These are phyloP conservation scores for Medicago arabica DNA, from an alignment of 306 rosid genomes.

Conservation along the genomic window DNA sequence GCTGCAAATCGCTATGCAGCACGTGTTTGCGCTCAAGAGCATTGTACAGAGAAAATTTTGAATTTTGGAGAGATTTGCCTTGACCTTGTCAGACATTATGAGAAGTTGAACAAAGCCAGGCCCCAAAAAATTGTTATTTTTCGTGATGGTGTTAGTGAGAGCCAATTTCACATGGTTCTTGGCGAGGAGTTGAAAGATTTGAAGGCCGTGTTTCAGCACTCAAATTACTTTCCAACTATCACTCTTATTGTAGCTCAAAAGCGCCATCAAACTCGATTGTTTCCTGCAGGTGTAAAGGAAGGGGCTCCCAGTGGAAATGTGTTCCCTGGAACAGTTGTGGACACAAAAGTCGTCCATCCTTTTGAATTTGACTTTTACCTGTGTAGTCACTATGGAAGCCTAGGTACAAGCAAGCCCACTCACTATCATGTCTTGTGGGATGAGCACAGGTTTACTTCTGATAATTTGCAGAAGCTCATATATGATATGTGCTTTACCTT, in stretches of 20 bases:
- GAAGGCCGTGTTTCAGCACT: slow-evolving; percentile 39
- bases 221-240: slow-evolving; percentile 57
- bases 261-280: slow-evolving; percentile 77
- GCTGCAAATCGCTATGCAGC: slow-evolving; percentile 78
- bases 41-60: slow-evolving; percentile 55
- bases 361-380: slow-evolving; percentile 81
- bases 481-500: slow-evolving; percentile 75
- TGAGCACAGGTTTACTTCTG: slow-evolving; percentile 68
- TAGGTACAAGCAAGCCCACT: slow-evolving; percentile 88
- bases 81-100: slow-evolving; percentile 60
- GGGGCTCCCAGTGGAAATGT: slow-evolving; percentile 52
- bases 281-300: slow-evolving; percentile 21
- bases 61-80: slow-evolving; percentile 64
- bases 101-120: slow-evolving; percentile 43
- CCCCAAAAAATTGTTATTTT: slow-evolving; percentile 67
- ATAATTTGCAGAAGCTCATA: slow-evolving; percentile 68
- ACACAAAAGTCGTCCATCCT: slow-evolving; percentile 65
- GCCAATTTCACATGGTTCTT: slow-evolving; percentile 85
- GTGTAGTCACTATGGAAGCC: slow-evolving; percentile 69
- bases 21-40: slow-evolving; percentile 61
- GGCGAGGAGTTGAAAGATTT: slow-evolving; percentile 66
- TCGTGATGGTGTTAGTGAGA: slow-evolving; percentile 82
- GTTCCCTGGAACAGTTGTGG: slow-evolving; percentile 82
- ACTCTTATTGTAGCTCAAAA: slow-evolving; percentile 82
- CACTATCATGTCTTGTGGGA: slow-evolving; percentile 82